Percentiles rank a stretch among this genome's conserved stretches.
Conservation (phyloP, 2,329 filamentous ascomycete genomes). For the Rhynchosporium secalis region DNA sequence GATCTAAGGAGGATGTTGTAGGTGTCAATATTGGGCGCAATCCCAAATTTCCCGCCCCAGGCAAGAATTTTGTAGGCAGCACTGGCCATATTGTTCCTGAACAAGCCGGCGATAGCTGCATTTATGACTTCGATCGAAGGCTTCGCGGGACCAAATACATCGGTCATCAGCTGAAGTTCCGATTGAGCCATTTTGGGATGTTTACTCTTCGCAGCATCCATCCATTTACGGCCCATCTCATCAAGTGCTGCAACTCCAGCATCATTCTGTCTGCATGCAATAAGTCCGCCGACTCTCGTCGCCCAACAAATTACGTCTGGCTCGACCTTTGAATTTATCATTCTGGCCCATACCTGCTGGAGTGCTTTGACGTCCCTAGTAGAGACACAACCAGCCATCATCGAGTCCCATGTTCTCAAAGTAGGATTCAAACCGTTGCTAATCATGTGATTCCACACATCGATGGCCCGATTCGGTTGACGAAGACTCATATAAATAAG, state of each 20-base stretch:
- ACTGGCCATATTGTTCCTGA: slow-evolving; percentile 49
- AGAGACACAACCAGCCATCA: slow-evolving; percentile 69
- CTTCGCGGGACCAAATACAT: slow-evolving; percentile 47
- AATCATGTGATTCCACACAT: slow-evolving; percentile 58
- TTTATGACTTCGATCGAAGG: slow-evolving; percentile 69
- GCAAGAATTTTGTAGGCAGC: slow-evolving; percentile 55
- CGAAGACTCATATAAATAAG: slow-evolving; percentile 47
- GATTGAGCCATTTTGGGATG: slow-evolving; percentile 26
- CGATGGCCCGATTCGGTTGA: slow-evolving; percentile 47
- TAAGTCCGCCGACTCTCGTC: slow-evolving; percentile 65
- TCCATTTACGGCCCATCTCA: slow-evolving; percentile 66
- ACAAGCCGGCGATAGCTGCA: slow-evolving; percentile 64
- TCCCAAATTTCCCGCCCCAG: slow-evolving; percentile 46
- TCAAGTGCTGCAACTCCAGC: slow-evolving; percentile 63
- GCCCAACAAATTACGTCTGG: slow-evolving; percentile 71
- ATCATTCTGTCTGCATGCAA: slow-evolving; percentile 54
- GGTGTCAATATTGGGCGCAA: slow-evolving; percentile 49
- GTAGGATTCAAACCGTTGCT: slow-evolving; percentile 57
- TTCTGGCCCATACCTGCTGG: slow-evolving; percentile 65
- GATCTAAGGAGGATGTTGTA: slow-evolving; percentile 71
- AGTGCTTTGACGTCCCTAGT: slow-evolving; percentile 60
- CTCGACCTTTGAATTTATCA: slow-evolving; percentile 55
- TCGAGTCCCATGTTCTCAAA: slow-evolving; percentile 67
- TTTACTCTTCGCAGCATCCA: slow-evolving; percentile 30
- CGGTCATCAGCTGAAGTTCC: slow-evolving; percentile 37